Base-by-base conservation (phyloP, 768 basidiomycete genomes). In the Sarcomyxa edulis region DNA sequence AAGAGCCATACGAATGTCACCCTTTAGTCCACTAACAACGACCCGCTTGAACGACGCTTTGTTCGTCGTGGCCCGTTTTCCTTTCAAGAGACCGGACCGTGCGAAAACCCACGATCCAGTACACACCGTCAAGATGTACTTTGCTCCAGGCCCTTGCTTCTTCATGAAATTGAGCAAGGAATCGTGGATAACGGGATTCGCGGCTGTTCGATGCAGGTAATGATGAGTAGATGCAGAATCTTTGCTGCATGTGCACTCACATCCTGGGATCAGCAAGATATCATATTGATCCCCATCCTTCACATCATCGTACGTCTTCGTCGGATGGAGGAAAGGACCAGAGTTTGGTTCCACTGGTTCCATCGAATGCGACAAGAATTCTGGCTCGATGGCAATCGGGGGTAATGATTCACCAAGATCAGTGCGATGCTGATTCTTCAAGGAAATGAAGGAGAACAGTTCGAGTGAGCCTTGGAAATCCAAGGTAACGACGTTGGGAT, bases 41-140 rank as follows among this genome's bases (percentile, higher is more conserved):
- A 60, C 42, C 6, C 27, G 16, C 22, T 43, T 56, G 42, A 54
- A 65, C 6, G 36, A 27, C 4, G 49, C 32, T 44, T 68, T 68
- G 49, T 64, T 65, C 11, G 64, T 63, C 6, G 64, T 68, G 19
- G 65, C 65, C 7, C 52, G 45, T 35, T 55, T 58, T 0, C 63
- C 64, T 2, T 55, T 42, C 8, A 66, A 50, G 1, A 61, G 32
- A 0, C 64, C 65, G 2, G 59, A 49, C 2, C 41, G 40, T 3
- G 62, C 65, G 3, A 66, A 52, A 24, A 60, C 42, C 46, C 49
- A 51, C 2, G 58, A 39, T 6, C 61, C 63, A 12, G 50, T 55
- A 43, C 65, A 65, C 4, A 66, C 61, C 14, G 56, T 51, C 28
- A 64, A 45, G 15, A 65, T 45, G 37, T 65, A 59, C 42, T 55